These are phyloP conservation scores for Teunomyces gatunensis DNA, from an alignment of 805 yeast species.

Conservation along the genomic window DNA sequence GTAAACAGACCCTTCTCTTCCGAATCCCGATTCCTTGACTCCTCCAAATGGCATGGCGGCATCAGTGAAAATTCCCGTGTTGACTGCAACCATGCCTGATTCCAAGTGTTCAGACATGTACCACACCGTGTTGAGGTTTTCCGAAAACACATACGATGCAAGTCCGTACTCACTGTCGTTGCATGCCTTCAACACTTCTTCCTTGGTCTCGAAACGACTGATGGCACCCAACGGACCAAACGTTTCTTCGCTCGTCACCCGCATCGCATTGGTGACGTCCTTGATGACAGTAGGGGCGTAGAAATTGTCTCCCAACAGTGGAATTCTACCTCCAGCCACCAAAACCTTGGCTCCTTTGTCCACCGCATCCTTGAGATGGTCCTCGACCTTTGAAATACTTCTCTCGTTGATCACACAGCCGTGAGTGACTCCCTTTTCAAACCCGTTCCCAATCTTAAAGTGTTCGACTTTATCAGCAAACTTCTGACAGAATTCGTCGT, in stretches of 20 bases:
- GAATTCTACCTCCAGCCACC: slow-evolving; percentile 50
- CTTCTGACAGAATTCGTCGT: slow-evolving; percentile 46
- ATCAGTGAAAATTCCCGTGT: slow-evolving; percentile 57
- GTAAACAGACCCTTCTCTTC: slow-evolving; percentile 63
- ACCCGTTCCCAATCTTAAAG: slow-evolving; percentile 57
- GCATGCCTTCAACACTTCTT: slow-evolving; percentile 53
- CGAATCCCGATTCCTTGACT: slow-evolving; percentile 64
- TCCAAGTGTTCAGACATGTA: slow-evolving; percentile 56
- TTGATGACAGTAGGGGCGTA: slow-evolving; percentile 55
- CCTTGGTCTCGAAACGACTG: slow-evolving; percentile 49
- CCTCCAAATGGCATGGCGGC: slow-evolving; percentile 61
- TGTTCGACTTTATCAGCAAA: slow-evolving; percentile 44
- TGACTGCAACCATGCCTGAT: slow-evolving; percentile 64
- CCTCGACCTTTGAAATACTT: slow-evolving; percentile 53
- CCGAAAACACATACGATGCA: slow-evolving; percentile 58
- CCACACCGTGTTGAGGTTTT: slow-evolving; percentile 48
- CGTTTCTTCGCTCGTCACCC: slow-evolving; percentile 55
- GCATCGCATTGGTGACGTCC: slow-evolving; percentile 50
- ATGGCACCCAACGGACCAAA: slow-evolving; percentile 66
- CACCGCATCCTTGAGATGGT: slow-evolving; percentile 53
- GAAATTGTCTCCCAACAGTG: slow-evolving; percentile 49
- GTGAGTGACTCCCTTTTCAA: slow-evolving; percentile 50
- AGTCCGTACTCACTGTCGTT: slow-evolving; percentile 57
- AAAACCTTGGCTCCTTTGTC: slow-evolving; percentile 52
- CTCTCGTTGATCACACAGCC: slow-evolving; percentile 54